Percentiles rank a stretch among this genome's conserved stretches.
phyloP scores from a whole-genome alignment of 2,329 filamentous ascomycete species.

The Colletotrichum lindemuthianum region DNA sequence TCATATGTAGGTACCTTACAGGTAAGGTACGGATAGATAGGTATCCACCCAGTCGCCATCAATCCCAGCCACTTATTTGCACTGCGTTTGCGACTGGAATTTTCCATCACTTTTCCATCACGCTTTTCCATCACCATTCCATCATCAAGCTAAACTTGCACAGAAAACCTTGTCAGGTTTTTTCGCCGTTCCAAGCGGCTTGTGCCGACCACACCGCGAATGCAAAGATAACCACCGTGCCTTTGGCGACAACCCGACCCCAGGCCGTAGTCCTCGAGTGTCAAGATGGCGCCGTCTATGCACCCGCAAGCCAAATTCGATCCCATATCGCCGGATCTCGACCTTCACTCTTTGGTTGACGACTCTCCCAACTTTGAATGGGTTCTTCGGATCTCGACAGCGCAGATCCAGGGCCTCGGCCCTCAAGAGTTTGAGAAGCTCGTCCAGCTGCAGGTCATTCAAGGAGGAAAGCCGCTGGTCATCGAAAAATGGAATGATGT shows the following conservation, averaged over 20 bases:
- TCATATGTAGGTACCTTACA: too few species aligned
- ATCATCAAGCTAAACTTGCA: too few species aligned
- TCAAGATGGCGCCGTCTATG: slow-evolving; percentile 76
- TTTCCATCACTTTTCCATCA: too few species aligned
- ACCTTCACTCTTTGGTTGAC: slow-evolving; percentile 80
- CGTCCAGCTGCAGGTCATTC: slow-evolving; percentile 83
- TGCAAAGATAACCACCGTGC: not conserved
- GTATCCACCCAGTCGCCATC: too few species aligned
- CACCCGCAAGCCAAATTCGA: slow-evolving; percentile 91
- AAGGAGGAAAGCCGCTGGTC: slow-evolving; percentile 86
- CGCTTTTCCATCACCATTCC: too few species aligned
- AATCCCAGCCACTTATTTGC: too few species aligned
- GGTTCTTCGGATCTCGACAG: slow-evolving; percentile 81
- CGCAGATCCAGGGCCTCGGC: slow-evolving; percentile 81
- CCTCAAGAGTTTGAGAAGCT: slow-evolving; percentile 86
- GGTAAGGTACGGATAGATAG: too few species aligned
- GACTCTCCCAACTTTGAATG: slow-evolving; percentile 86
- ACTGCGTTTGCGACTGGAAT: too few species aligned
- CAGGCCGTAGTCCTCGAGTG: slow-evolving; percentile 6
- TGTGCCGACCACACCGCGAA: not conserved
- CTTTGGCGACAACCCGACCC: not conserved
- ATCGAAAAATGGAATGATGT: slow-evolving; percentile 87
- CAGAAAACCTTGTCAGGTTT: too few species aligned
- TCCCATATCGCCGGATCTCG: slow-evolving; percentile 86
- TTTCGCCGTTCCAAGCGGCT: too few species aligned